Evolutionary conservation across 805 yeast species (phyloP), one percentile per base, ranked within the genome.

Genomic region (Barnettozyma siamensis): DNA sequence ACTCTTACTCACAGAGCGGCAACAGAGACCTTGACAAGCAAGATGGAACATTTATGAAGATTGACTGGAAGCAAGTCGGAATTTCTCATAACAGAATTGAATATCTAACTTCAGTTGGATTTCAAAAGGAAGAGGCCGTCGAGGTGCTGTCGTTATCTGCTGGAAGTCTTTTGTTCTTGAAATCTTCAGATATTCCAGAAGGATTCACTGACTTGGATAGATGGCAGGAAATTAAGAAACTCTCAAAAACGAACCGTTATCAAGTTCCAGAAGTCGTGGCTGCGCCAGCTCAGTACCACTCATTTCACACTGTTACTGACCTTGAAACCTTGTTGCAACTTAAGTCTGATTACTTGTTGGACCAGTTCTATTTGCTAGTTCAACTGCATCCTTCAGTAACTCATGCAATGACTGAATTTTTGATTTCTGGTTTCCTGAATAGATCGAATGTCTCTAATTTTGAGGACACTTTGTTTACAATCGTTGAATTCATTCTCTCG

Each of bases 321-420:
- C 56, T 75, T 26, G 63, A 62, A 17, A 62, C 63, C 15, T 46
- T 68, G 31, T 60, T 75, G 17, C 61, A 67, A 21, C 52, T 60
- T 19, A 62, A 62, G 28, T 40, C 46, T 7, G 54, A 56, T 15
- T 55, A 48, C 9, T 54, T 74, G 28, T 54, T 71, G 29, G 70
- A 69, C 31, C 64, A 66, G 30, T 63, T 73, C 56, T 62, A 75
- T 16, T 54, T 62, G 19, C 57, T 74, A 7, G 60, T 69, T 2
- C 76, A 75, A 27, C 38, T 62, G 4, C 71, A 63, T 43, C 77
- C 79, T 4, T 63, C 57, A 32, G 44, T 64, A 5, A 58, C 64
- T 0, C 53, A 54, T 16, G 54, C 58, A 3, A 61, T 75, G 32
- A 60, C 76, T 1, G 69, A 67, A 21, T 63, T 73, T 27, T 50